Evolutionary conservation across 352 stramenopile genomes (phyloP).

Genomic region (Pythium biforme): DNA sequence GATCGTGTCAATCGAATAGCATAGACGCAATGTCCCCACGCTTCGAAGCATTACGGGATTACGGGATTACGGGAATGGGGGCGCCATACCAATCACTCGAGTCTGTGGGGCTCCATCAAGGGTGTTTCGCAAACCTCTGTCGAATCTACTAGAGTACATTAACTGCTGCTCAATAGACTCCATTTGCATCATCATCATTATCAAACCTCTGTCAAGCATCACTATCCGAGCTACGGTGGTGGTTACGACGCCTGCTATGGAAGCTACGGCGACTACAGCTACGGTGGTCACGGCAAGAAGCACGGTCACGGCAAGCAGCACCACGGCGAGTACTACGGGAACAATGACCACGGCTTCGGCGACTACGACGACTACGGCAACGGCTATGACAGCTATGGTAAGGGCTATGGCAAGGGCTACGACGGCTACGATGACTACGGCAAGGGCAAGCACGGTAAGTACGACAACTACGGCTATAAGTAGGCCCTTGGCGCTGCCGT

Average conservation of each 20-base stretch:
- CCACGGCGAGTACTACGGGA: background rate
- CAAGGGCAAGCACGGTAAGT: background rate
- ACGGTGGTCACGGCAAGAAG: background rate
- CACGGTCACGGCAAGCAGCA: conserved; percentile 4
- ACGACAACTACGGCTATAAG: background rate
- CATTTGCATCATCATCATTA: no score
- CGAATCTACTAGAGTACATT: no score
- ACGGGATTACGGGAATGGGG: no score
- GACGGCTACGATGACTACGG: background rate
- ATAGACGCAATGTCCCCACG: no score
- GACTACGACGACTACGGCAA: conserved; percentile 6
- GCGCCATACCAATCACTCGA: no score
- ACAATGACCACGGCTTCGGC: conserved; percentile 6
- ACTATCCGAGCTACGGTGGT: background rate
- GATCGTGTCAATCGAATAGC: no score
- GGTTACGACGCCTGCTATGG: no score
- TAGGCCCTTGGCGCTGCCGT: background rate
- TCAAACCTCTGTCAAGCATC: no score
- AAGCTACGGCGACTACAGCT: background rate
- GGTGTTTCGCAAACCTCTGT: no score
- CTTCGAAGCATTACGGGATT: no score
- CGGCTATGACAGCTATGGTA: background rate
- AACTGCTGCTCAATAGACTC: no score
- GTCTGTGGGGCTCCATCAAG: no score
- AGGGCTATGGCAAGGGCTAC: background rate